Percentiles rank a stretch among this genome's conserved stretches.
phyloP scores from a whole-genome alignment of 768 basidiomycete species.

The Calocera cornea region DNA sequence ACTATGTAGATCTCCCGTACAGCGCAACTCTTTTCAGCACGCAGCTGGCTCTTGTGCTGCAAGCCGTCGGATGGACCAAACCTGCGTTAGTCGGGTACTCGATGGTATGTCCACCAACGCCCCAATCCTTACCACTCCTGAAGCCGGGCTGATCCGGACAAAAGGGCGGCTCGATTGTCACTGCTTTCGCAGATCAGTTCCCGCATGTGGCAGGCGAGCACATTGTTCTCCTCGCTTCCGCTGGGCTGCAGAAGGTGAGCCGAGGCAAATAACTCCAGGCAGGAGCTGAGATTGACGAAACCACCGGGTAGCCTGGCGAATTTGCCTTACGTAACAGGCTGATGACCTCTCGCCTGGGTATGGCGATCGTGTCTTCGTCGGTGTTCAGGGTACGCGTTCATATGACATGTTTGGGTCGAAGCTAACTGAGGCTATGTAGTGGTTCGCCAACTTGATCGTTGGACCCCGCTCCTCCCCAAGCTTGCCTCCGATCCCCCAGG shows the following conservation, averaged over 20 bases:
- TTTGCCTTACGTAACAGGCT: neutral
- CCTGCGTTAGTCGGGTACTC: neutral
- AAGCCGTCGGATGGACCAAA: neutral
- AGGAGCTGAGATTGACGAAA: no score
- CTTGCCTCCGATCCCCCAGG: neutral
- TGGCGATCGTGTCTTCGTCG: neutral
- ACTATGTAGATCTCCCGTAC: neutral
- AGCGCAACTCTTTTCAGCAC: neutral
- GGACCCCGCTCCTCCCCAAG: neutral
- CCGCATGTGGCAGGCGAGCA: neutral
- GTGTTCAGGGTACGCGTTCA: neutral
- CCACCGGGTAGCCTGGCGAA: neutral
- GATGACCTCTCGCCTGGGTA: neutral
- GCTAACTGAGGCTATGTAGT: neutral
- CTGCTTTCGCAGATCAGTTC: neutral
- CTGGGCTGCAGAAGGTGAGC: neutral
- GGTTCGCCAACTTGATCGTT: neutral
- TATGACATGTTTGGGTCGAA: neutral
- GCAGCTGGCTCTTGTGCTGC: neutral
- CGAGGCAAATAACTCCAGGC: no score
- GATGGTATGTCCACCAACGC: neutral
- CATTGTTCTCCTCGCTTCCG: neutral
- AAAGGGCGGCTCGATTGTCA: neutral
- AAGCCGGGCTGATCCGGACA: neutral
- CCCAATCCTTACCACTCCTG: neutral